phyloP scores from a whole-genome alignment of 2,329 filamentous ascomycete species.

The Calycina herbarum region DNA sequence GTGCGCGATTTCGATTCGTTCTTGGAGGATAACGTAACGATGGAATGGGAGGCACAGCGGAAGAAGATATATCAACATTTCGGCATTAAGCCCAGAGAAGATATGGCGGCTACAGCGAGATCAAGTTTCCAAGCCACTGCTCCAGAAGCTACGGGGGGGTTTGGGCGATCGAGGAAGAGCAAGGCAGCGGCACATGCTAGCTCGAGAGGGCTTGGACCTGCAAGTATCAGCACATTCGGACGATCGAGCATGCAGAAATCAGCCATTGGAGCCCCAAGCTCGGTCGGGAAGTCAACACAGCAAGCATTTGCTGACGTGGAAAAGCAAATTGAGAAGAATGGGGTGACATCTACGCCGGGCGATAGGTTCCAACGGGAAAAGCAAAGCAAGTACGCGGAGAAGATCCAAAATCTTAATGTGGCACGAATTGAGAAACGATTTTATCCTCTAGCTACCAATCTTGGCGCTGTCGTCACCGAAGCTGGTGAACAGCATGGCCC shows the following conservation, averaged over 20 bases:
- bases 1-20: conserved; percentile 91
- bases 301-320: conserved; percentile 68
- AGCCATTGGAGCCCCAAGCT: conserved; percentile 78
- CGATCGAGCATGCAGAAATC: conserved; percentile 76
- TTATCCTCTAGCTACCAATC: conserved; percentile 74
- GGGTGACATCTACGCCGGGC: conserved; percentile 55
- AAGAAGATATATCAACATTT: conserved; percentile 96
- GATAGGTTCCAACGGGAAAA: conserved; percentile 80
- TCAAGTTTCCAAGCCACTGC: conserved; percentile 37
- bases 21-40: conserved; percentile 88
- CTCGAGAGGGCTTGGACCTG: conserved; percentile 29
- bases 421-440: conserved; percentile 64
- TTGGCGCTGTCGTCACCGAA: conserved; percentile 71
- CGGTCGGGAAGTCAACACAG: conserved; percentile 58
- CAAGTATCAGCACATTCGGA: conserved; percentile 60
- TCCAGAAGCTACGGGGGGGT: conserved; percentile 54
- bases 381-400: conserved; percentile 76
- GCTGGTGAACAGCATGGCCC: conserved; percentile 69
- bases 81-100: conserved; percentile 69
- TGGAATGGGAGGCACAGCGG: conserved; percentile 94
- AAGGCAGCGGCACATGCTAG: conserved; percentile 42
- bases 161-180: conserved; percentile 59
- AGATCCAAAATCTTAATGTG: conserved; percentile 76
- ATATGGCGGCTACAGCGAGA: conserved; percentile 29
- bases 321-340: conserved; percentile 52